A percentile compares a stretch with the other conserved stretches of the same genome.
Evolutionary conservation across 768 basidiomycete species (phyloP).

Genomic region (Cystobasidium tubakii): DNA sequence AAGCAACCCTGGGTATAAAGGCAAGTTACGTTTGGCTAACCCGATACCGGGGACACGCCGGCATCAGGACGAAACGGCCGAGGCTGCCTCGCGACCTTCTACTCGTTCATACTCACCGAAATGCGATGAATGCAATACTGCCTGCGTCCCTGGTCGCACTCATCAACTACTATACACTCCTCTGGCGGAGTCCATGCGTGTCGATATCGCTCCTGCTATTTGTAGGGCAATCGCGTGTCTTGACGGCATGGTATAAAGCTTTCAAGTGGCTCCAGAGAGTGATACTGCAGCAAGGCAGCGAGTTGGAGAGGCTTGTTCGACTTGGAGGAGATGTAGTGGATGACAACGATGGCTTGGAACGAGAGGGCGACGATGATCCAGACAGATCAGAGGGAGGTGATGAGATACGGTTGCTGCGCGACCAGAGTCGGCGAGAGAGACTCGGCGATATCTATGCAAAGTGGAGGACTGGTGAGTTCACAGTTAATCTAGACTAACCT

Average conservation of each 20-base stretch:
- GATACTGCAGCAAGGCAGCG: constrained; percentile 10
- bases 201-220: constrained; percentile 8
- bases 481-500: neutral
- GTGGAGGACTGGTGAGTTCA: constrained; percentile 27
- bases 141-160: constrained; percentile 14
- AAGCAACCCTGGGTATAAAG: neutral
- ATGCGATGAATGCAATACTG: neutral
- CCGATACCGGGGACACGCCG: neutral
- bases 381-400: constrained; percentile 12
- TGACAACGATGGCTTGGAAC: neutral
- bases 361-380: constrained; percentile 2
- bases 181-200: constrained; percentile 11
- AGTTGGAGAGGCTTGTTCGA: neutral
- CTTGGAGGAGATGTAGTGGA: neutral
- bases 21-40: neutral
- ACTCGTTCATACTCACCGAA: too few species aligned
- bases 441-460: neutral
- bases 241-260: constrained; percentile 15
- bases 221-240: neutral
- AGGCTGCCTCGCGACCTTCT: too few species aligned
- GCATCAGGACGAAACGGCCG: too few species aligned
- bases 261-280: constrained; percentile 23
- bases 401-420: neutral
- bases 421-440: neutral
- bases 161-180: constrained; percentile 8